A percentile compares a stretch with the other conserved stretches of the same genome.
These are phyloP conservation scores for Lyophyllum atratum DNA, from an alignment of 768 basidiomycete genomes.

Conservation along the genomic window DNA sequence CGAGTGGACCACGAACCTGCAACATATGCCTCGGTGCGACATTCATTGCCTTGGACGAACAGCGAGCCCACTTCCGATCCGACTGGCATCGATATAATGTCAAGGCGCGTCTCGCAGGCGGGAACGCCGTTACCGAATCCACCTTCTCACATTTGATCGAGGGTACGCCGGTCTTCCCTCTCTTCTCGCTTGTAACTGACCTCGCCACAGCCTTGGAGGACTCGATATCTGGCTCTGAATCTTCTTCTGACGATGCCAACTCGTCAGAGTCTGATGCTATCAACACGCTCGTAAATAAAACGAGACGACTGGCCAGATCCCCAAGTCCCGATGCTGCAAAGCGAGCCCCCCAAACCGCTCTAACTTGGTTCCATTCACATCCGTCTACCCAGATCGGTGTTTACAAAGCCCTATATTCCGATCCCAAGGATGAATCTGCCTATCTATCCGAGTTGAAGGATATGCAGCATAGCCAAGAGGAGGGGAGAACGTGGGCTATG, in stretches of 20 bases:
- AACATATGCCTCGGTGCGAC: constrained; percentile 68
- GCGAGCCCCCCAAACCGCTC: constrained; percentile 55
- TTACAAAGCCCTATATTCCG: constrained; percentile 76
- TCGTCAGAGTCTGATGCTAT: constrained; percentile 68
- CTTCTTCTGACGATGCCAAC: constrained; percentile 58
- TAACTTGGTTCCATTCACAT: constrained; percentile 90
- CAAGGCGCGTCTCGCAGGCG: constrained; percentile 72
- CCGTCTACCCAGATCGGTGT: constrained; percentile 89
- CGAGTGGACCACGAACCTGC: constrained; percentile 57
- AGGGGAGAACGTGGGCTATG: constrained; percentile 85
- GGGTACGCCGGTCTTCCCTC: constrained; percentile 45
- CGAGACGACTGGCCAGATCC: constrained; percentile 48
- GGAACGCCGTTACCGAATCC: constrained; percentile 62
- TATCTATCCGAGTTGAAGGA: constrained; percentile 63
- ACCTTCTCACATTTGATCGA: constrained; percentile 81
- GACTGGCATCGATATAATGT: constrained; percentile 99
- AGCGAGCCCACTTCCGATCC: constrained; percentile 84
- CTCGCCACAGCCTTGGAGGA: constrained; percentile 67
- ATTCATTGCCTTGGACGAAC: constrained; percentile 79
- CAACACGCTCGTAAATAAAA: constrained; percentile 63
- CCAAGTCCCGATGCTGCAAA: constrained; percentile 41
- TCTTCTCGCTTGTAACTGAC: neutral
- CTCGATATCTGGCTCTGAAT: constrained; percentile 91
- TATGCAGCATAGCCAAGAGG: constrained; percentile 57
- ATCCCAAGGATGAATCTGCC: constrained; percentile 38